Evolutionary conservation across 768 basidiomycete species (phyloP).

Genomic region (Lentinus tigrinus): DNA sequence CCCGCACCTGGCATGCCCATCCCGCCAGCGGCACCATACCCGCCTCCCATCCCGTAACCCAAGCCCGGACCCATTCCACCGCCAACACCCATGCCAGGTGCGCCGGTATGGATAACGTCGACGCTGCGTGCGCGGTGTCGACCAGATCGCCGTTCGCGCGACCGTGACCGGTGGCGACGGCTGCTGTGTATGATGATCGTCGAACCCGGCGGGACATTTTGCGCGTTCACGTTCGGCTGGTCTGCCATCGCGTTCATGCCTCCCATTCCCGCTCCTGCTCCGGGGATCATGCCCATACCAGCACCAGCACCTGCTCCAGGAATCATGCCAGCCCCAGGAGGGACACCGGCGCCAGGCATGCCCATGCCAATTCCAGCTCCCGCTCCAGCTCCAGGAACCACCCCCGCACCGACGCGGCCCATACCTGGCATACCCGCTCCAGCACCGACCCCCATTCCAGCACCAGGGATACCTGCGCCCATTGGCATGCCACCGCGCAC

Average conservation of each 20-base stretch:
- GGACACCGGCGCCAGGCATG: not conserved
- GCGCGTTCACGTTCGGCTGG: not conserved
- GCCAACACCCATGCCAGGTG: not conserved
- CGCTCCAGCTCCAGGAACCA: not conserved
- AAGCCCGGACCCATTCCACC: not conserved
- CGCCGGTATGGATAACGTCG: not conserved
- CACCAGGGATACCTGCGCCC: not conserved
- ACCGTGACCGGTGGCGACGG: constrained; percentile 4
- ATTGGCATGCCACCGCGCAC: not conserved
- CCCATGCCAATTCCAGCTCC: not conserved
- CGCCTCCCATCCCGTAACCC: not conserved
- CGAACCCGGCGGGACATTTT: constrained; percentile 14
- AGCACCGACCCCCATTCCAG: not conserved
- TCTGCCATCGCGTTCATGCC: not conserved
- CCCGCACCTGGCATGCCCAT: not conserved
- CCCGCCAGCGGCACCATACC: not conserved
- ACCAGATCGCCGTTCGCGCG: not conserved
- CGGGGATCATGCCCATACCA: not conserved
- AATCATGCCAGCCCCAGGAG: not conserved
- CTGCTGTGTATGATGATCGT: constrained; percentile 19
- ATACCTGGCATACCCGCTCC: not conserved
- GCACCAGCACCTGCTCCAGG: too few species aligned
- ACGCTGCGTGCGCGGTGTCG: constrained; percentile 2
- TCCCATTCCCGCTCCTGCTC: not conserved
- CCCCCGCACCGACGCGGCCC: not conserved